Percentiles rank a stretch among this genome's conserved stretches.
Evolutionary conservation across 2,329 filamentous ascomycete genomes (phyloP).

Genomic region (Trichothecium sympodiale): DNA sequence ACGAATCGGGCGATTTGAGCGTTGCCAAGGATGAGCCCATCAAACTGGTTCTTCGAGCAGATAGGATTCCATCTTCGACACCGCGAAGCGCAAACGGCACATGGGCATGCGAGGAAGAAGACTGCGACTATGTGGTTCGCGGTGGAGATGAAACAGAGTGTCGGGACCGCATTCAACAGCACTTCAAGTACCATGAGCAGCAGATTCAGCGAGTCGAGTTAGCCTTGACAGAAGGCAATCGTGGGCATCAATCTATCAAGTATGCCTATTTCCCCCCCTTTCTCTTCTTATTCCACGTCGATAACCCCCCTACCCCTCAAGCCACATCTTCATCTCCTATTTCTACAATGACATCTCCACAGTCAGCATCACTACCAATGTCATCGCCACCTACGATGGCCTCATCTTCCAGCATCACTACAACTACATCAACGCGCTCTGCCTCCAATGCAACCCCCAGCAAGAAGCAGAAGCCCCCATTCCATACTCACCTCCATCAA

Average conservation of each 20-base stretch:
- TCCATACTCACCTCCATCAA: conserved; percentile 12
- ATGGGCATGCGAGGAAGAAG: conserved; percentile 55
- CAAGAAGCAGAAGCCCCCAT: conserved; percentile 7
- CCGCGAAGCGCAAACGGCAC: conserved; percentile 48
- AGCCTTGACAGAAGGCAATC: conserved; percentile 44
- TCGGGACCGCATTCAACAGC: conserved; percentile 44
- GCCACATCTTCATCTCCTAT: neutral
- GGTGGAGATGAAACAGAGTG: conserved; percentile 44
- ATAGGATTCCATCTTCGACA: conserved; percentile 34
- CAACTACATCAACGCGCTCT: neutral
- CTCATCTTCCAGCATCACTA: too few species aligned
- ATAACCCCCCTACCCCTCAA: conserved; percentile 7
- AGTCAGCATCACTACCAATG: neutral
- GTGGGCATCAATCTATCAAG: conserved; percentile 45
- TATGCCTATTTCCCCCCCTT: conserved; percentile 31
- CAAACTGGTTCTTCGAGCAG: conserved; percentile 35
- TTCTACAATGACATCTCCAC: neutral
- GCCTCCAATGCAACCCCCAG: neutral
- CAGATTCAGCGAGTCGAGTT: conserved; percentile 39
- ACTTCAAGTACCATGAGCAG: conserved; percentile 49
- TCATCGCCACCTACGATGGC: neutral
- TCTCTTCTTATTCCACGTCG: conserved; percentile 15
- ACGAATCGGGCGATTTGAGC: conserved; percentile 14
- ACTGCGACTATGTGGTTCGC: conserved; percentile 53
- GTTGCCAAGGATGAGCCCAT: conserved; percentile 19